Evolutionary conservation across 345 rosid species (phyloP).

Genomic region (Murraya paniculata): DNA sequence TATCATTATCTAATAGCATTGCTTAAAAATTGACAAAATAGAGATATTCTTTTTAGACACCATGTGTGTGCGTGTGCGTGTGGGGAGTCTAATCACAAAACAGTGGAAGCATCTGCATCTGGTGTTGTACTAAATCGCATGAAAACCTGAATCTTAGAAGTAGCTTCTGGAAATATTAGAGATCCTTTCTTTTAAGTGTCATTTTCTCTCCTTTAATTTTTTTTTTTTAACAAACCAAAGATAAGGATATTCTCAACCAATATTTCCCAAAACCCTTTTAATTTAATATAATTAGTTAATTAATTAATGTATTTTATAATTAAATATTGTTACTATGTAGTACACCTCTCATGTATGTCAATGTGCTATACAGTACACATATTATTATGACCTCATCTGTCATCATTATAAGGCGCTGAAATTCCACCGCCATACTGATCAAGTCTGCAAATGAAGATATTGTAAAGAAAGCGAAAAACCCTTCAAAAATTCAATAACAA

Average conservation of each 20-base stretch:
- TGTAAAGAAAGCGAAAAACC: background rate
- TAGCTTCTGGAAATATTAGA: background rate
- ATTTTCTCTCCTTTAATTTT: background rate
- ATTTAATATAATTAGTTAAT: background rate
- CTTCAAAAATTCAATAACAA: background rate
- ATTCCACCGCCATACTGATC: conserved; percentile 18
- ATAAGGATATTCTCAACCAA: conserved; percentile 19
- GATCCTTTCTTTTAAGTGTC: conserved; percentile 11
- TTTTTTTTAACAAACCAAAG: background rate
- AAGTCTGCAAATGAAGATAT: background rate
- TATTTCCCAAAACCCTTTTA: background rate
- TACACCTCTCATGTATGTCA: background rate
- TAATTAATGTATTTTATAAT: background rate
- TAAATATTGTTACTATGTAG: background rate
- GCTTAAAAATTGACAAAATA: background rate
- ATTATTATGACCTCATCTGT: conserved; percentile 18
- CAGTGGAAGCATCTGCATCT: background rate
- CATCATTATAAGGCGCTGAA: conserved; percentile 12
- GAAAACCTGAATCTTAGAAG: background rate
- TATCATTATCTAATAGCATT: background rate
- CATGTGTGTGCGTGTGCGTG: too few species aligned
- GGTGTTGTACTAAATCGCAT: too few species aligned
- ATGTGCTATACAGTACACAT: background rate
- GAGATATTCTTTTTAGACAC: background rate
- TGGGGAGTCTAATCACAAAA: background rate